Evolutionary conservation across 2,329 filamentous ascomycete species (phyloP), one percentile per base, ranked within the genome.

Genomic region (Lecanicillium sp.): DNA sequence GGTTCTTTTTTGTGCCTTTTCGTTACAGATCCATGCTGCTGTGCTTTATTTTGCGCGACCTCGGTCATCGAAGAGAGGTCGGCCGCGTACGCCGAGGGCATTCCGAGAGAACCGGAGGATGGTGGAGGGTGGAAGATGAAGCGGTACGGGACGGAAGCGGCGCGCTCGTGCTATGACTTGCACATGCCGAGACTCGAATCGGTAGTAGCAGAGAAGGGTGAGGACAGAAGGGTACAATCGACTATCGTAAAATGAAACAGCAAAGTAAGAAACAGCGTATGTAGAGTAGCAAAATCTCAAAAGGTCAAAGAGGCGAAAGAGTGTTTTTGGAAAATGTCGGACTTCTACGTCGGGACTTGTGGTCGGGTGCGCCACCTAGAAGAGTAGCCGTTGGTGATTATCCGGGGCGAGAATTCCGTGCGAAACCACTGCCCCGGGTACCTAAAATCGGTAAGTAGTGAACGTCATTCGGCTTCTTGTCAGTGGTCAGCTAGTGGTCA

Each of bases 31-130:
- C 41, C 44, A 45, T 55, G 54, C 35, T 52, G 56, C 29, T 52
- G 55, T 13, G 54, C 43, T 30, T 50, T 50, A 39, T 56, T 55
- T 47, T 52, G 60, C 53, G 66, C 59, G 52, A 67, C 60, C 50
- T 71, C 71, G 57, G 76, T 65, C 67, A 75, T 67, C 54, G 75
- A 64, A 59, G 67, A 73, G 78, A 81, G 63, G 57, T 71, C 70
- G 55, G 69, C 60, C 52, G 68, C 64, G 57, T 67, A 64, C 62
- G 74, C 57, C 51, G 50, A 47, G 30, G 36, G 50, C 46, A 51
- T 39, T 35, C 42, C 42, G 34, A 37, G 45, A 38, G 18, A 37
- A 19, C 22, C 32, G 35, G 38, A 19, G 36, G 25, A 35, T 31
- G 46, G 35, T 35, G 34, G 38, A n/a, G 22, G 29, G 33, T 46